Conservation (phyloP, 176 grass and related monocot species). For the Panicum miliaceum region DNA sequence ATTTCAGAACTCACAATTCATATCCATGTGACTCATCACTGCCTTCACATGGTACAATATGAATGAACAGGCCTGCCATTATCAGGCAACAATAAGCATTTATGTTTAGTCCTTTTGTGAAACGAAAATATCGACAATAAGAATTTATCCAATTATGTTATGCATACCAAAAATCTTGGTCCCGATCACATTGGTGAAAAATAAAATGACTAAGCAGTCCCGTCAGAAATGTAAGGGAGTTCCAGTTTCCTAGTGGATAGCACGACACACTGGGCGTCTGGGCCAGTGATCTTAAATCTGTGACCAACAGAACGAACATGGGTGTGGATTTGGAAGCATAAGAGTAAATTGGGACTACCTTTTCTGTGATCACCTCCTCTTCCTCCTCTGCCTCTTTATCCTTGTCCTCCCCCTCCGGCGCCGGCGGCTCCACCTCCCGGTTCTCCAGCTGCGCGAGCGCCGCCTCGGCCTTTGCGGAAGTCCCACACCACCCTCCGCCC, state of each 20-base stretch:
- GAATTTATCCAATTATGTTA: background rate
- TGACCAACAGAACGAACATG: background rate
- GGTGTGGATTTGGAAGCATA: background rate
- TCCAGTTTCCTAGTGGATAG: background rate
- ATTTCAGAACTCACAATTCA: background rate
- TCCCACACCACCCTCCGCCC: constrained; percentile 59
- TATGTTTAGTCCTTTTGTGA: background rate
- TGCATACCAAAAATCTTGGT: background rate
- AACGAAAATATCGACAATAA: background rate
- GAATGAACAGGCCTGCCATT: background rate
- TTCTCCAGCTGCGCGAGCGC: constrained; percentile 82
- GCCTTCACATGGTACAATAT: constrained; percentile 2
- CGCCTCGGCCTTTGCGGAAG: constrained; percentile 72
- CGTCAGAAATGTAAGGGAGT: background rate
- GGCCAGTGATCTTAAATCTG: background rate
- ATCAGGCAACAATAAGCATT: background rate
- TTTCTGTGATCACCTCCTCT: constrained; percentile 82
- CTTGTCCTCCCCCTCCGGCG: constrained; percentile 46
- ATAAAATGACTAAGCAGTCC: background rate
- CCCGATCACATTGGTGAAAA: background rate
- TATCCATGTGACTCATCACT: background rate
- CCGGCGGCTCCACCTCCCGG: constrained; percentile 52
- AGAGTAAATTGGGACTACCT: constrained; percentile 49
- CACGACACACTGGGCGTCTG: background rate
- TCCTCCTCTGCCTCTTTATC: constrained; percentile 63